Conservation (phyloP, 192 early-diverging fungal genomes). For the Coemansia sp. region DNA sequence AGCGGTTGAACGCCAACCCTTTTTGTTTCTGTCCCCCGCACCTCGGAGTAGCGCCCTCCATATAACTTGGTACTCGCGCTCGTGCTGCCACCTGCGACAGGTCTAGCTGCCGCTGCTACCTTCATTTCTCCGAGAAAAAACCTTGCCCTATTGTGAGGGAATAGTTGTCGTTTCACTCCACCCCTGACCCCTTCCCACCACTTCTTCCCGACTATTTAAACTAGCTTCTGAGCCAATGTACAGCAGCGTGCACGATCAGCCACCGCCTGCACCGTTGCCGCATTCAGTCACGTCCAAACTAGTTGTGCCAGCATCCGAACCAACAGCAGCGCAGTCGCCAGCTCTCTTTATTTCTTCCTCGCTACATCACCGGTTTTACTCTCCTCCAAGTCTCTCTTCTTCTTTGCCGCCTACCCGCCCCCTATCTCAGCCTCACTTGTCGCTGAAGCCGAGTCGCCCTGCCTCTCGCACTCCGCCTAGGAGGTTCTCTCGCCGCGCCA, state of each 20-base stretch:
- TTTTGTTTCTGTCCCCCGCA: constrained; percentile 5
- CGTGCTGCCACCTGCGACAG: neutral
- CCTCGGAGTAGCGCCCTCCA: neutral
- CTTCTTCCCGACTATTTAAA: neutral
- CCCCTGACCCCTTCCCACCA: constrained; percentile 14
- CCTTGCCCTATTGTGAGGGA: constrained; percentile 33
- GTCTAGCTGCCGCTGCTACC: neutral
- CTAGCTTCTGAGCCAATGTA: constrained; percentile 38
- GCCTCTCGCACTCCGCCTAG: constrained; percentile 31
- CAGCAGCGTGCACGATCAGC: constrained; percentile 52
- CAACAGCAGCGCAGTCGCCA: constrained; percentile 35
- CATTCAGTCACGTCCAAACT: constrained; percentile 41
- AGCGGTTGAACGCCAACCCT: neutral
- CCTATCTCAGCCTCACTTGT: constrained; percentile 24
- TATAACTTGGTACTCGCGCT: neutral
- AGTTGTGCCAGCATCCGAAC: constrained; percentile 33
- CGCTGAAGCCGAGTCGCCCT: constrained; percentile 25
- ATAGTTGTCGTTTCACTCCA: constrained; percentile 21
- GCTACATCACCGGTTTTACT: constrained; percentile 20
- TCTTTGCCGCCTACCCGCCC: constrained; percentile 18
- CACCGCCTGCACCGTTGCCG: constrained; percentile 51
- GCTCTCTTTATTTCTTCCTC: constrained; percentile 29
- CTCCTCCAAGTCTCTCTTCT: constrained; percentile 9
- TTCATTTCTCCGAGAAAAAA: neutral
- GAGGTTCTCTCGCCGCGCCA: constrained; percentile 36